Evolutionary conservation across 2,329 filamentous ascomycete species (phyloP).

Genomic region (Pezicula neosporulosa): DNA sequence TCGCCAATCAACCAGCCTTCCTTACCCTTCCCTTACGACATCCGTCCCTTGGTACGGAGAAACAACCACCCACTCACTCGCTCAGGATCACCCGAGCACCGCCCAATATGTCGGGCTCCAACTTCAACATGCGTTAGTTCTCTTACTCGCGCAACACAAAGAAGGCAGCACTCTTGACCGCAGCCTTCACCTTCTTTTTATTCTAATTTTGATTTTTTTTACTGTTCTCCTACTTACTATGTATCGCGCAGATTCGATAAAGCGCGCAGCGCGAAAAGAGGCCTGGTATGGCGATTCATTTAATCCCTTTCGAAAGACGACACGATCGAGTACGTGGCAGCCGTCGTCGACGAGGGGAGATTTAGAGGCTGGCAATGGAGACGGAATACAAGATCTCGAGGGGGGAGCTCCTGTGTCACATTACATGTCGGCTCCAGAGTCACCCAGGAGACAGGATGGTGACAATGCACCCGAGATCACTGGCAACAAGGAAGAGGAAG

Average conservation of each 20-base stretch:
- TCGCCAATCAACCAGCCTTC: no score
- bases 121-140: constrained; percentile 1
- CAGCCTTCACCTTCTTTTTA: background rate
- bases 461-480: constrained; percentile 3
- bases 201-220: background rate
- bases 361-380: constrained; percentile 9
- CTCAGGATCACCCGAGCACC: no score
- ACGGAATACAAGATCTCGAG: constrained; percentile 6
- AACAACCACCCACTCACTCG: no score
- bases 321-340: constrained; percentile 16
- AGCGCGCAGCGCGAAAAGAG: constrained; percentile 24
- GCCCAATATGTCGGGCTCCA: background rate
- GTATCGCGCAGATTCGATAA: constrained; percentile 1
- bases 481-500: constrained; percentile 8
- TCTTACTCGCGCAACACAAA: background rate
- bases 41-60: no score
- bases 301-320: constrained; percentile 25
- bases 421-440: constrained; percentile 9
- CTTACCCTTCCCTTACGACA: no score
- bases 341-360: constrained; percentile 1
- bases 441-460: constrained; percentile 1
- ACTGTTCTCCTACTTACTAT: background rate
- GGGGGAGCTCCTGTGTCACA: constrained; percentile 1
- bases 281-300: constrained; percentile 26
- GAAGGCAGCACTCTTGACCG: background rate